Evolutionary conservation across 2,329 filamentous ascomycete species (phyloP).

Genomic region (Fusarium graminum): DNA sequence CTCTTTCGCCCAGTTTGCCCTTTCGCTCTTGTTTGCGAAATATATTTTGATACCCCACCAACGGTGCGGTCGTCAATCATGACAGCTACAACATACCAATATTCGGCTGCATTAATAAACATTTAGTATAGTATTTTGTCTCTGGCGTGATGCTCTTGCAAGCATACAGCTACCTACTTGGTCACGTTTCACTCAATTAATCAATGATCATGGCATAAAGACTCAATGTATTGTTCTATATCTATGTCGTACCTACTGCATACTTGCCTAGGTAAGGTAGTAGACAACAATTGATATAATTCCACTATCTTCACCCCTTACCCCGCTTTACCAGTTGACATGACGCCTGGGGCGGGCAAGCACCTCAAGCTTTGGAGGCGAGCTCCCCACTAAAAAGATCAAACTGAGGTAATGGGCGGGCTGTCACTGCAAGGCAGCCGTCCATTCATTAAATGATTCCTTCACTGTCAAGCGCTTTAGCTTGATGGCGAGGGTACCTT

Average conservation of each 20-base stretch:
- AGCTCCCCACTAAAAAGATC: conserved; percentile 38
- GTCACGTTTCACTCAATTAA: neutral
- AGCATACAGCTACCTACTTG: neutral
- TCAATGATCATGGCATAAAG: too few species aligned
- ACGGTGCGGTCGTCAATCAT: conserved; percentile 30
- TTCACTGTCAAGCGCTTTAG: conserved; percentile 2
- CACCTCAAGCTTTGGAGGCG: neutral
- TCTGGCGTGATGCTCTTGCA: neutral
- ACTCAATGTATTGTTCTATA: too few species aligned
- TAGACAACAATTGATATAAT: conserved; percentile 38
- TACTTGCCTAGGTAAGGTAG: too few species aligned
- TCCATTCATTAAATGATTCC: neutral
- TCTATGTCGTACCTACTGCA: too few species aligned
- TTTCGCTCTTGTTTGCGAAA: conserved; percentile 6
- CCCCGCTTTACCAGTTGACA: conserved; percentile 42
- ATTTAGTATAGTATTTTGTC: neutral
- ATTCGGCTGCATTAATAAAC: conserved; percentile 3
- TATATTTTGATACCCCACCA: conserved; percentile 36
- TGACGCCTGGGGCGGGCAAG: conserved; percentile 31
- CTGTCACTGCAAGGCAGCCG: conserved; percentile 24
- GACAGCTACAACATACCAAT: conserved; percentile 23
- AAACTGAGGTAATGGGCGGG: conserved; percentile 6
- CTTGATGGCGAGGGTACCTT: conserved; percentile 8
- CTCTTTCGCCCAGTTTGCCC: conserved; percentile 9
- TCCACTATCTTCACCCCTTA: conserved; percentile 45